phyloP scores from a whole-genome alignment of 306 rosid genomes.

The Casuarina equisetifolia region DNA sequence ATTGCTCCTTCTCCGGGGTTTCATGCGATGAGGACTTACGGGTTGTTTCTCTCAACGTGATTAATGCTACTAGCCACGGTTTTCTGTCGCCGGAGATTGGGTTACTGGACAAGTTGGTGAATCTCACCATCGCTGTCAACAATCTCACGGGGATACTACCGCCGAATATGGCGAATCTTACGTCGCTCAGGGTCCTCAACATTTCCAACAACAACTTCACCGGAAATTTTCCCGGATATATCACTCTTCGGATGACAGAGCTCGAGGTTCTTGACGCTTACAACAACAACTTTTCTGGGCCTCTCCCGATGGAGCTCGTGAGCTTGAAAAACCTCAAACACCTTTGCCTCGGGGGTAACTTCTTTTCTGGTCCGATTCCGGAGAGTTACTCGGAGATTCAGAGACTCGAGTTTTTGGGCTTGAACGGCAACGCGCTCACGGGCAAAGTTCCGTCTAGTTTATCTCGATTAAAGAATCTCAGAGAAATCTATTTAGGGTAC shows the following conservation, averaged over 20 bases:
- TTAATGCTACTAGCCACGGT: slow-evolving; percentile 47
- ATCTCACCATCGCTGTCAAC: slow-evolving; percentile 40
- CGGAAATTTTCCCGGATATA: slow-evolving; percentile 46
- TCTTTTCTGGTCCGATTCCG: slow-evolving; percentile 63
- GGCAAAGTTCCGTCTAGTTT: slow-evolving; percentile 67
- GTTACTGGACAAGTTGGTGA: slow-evolving; percentile 42
- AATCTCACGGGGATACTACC: slow-evolving; percentile 66
- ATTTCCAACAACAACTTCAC: slow-evolving; percentile 61
- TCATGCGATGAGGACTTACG: slow-evolving; percentile 42
- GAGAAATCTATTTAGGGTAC: slow-evolving; percentile 52
- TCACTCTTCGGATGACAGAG: slow-evolving; percentile 36
- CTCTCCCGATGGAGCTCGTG: slow-evolving; percentile 50
- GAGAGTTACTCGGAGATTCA: slow-evolving; percentile 59
- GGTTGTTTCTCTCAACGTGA: slow-evolving; percentile 48
- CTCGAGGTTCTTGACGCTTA: slow-evolving; percentile 64
- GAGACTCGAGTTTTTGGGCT: slow-evolving; percentile 51
- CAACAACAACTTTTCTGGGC: slow-evolving; percentile 62
- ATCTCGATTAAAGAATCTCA: slow-evolving; percentile 47
- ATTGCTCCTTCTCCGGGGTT: slow-evolving; percentile 67
- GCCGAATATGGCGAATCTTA: slow-evolving; percentile 48
- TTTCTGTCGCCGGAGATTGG: slow-evolving; percentile 65
- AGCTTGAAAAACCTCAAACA: slow-evolving; percentile 39
- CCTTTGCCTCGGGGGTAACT: slow-evolving; percentile 72
- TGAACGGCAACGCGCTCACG: slow-evolving; percentile 37
- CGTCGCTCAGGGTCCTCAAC: slow-evolving; percentile 53